Base-by-base conservation (phyloP, 139 green algal genomes). In the Volvox africanus region DNA sequence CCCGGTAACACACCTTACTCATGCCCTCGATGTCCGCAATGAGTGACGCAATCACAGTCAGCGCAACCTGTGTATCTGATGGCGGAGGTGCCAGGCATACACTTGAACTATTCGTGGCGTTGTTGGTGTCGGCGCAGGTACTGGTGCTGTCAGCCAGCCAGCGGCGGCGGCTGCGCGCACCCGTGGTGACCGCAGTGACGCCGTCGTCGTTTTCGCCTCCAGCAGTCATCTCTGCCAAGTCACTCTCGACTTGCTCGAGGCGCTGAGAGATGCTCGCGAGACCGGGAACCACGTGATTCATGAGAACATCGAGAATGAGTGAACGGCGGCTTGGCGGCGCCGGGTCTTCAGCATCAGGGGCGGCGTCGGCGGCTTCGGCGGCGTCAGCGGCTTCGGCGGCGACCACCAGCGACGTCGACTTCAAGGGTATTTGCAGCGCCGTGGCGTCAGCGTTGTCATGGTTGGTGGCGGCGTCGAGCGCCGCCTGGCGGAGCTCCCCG, bases 41-140 rank as follows among this genome's bases (percentile, higher is more conserved):
- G 22, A 91, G 87, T 28, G 76, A 79, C 75, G 71, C 9, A 24
- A 86, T 50, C 22, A 91, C 76, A 21, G 35, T 35, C 76, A 91
- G 61, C 20, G n/a, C 32, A 3, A 62, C 30, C 18, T 91, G 61
- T 1, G 22, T 32, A 1, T 44, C 20, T 61, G 21, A 30, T 61
- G 76, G 76, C 32, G 22, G 24, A 0, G 61, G 24, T 61, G 87
- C 61, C 24, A 35, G 2, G 32, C 87, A 91, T 14, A 67, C 17
- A 26, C 24, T 86, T 12, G 14, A 44, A 19, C 32, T 2, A 75
- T 61, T 76, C 71, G 30, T 83, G 73, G 71, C 44, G 86, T 90
- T 90, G 86, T 71, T 84, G n/a, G 50, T 5, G 36, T 37, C 68
- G n/a, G 73, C 19, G 86, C 86, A 90, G 12, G 22, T 19, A 61